Conservation (phyloP, 129 eudicot genomes). For the Arctium lappa region DNA sequence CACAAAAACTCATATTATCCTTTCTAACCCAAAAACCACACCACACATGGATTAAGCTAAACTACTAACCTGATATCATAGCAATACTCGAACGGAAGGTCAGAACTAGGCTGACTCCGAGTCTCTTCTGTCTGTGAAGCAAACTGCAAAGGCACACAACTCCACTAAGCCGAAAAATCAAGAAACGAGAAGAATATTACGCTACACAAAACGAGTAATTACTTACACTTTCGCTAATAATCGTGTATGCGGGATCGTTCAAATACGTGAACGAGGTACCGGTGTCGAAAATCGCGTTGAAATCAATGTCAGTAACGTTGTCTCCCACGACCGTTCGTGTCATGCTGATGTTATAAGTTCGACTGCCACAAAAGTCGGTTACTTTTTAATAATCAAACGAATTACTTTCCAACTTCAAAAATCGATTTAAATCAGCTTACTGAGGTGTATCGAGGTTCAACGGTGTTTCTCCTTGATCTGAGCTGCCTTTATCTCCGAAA, state of each 20-base stretch:
- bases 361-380: constrained; percentile 40
- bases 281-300: constrained; percentile 81
- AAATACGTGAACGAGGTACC: constrained; percentile 88
- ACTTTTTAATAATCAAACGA: not conserved
- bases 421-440: constrained; percentile 36
- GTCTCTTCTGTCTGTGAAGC: constrained; percentile 56
- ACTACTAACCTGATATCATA: constrained; percentile 53
- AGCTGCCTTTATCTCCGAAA: constrained; percentile 87
- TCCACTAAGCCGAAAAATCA: not conserved
- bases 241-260: constrained; percentile 73
- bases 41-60: not conserved
- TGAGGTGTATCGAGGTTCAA: constrained; percentile 50
- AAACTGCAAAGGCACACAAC: constrained; percentile 49
- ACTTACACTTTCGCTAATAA: constrained; percentile 64
- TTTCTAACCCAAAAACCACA: not conserved
- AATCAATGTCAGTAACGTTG: constrained; percentile 44
- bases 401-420: not conserved
- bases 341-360: constrained; percentile 74
- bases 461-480: constrained; percentile 77
- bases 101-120: constrained; percentile 38
- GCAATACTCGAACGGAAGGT: constrained; percentile 70
- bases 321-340: constrained; percentile 54
- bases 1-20: constrained; percentile 12
- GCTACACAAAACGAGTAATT: not conserved
- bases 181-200: not conserved